A percentile compares a stretch with the other conserved stretches of the same genome.
phyloP scores from a whole-genome alignment of 257 asterid species.

The Nicotiana tomentosiformis region DNA sequence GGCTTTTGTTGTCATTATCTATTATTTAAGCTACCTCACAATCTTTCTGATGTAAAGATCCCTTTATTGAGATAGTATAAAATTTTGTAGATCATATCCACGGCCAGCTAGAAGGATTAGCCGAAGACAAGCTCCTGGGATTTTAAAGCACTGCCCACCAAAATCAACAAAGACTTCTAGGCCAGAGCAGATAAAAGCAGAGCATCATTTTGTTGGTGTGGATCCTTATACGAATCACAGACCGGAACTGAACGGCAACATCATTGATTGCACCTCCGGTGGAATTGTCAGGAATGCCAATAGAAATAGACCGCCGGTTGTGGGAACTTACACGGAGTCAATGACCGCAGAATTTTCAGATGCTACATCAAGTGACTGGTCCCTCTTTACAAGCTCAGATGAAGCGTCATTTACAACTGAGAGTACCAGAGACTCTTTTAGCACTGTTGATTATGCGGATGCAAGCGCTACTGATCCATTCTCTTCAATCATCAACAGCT shows the following conservation, averaged over 20 bases:
- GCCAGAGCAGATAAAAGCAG: conserved; percentile 28
- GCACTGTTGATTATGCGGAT: conserved; percentile 50
- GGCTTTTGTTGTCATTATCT: background rate
- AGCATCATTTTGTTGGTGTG: conserved; percentile 4
- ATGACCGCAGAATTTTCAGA: conserved; percentile 44
- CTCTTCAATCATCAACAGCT: conserved; percentile 43
- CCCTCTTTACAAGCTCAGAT: conserved; percentile 71
- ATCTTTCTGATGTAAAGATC: background rate
- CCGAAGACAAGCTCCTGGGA: conserved; percentile 20
- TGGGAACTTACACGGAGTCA: conserved; percentile 22
- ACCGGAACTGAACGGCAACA: conserved; percentile 1
- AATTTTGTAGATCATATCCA: conserved; percentile 49
- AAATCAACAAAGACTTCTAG: conserved; percentile 33
- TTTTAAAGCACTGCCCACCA: conserved; percentile 25
- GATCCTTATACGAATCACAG: conserved; percentile 24
- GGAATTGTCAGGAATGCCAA: conserved; percentile 28
- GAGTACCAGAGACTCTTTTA: conserved; percentile 78
- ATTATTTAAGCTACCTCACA: background rate
- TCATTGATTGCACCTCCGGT: conserved; percentile 13
- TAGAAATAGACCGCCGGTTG: conserved; percentile 22
- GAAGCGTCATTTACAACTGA: conserved; percentile 83
- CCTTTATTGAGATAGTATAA: background rate
- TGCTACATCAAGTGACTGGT: conserved; percentile 58
- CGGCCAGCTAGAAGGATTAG: conserved; percentile 41
- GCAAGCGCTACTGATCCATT: conserved; percentile 33